phyloP scores from a whole-genome alignment of 257 asterid species.

The Solanum gandarillasii region DNA sequence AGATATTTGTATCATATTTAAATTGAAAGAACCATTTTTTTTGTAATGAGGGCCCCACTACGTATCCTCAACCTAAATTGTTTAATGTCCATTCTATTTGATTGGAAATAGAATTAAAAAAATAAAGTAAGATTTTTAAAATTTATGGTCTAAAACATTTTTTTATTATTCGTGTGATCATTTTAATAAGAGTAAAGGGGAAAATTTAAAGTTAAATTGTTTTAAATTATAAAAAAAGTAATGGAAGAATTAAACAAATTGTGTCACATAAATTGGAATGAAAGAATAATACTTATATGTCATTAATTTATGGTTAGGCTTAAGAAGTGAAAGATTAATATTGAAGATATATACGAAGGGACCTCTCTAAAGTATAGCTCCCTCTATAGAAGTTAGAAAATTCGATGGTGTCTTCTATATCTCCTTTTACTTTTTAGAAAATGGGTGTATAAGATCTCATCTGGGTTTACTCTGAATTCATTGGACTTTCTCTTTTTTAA shows the following conservation, averaged over 20 bases:
- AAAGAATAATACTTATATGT: not conserved
- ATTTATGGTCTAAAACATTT: too few species aligned
- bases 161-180: too few species aligned
- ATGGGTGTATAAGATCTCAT: not conserved
- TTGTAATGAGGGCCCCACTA: not conserved
- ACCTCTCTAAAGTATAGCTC: not conserved
- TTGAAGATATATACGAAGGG: too few species aligned
- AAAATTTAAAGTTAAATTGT: too few species aligned
- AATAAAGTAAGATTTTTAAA: too few species aligned
- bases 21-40: not conserved
- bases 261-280: not conserved
- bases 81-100: not conserved
- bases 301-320: not conserved
- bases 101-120: not conserved
- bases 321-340: too few species aligned
- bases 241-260: too few species aligned
- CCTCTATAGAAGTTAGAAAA: not conserved
- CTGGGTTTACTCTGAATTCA: not conserved
- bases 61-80: not conserved
- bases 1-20: not conserved
- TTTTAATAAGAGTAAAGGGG: too few species aligned
- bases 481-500: not conserved
- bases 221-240: too few species aligned
- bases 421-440: not conserved
- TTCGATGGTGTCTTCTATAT: not conserved